These are phyloP conservation scores for Verticillium longisporum DNA, from an alignment of 2,329 filamentous ascomycete genomes.

Conservation along the genomic window DNA sequence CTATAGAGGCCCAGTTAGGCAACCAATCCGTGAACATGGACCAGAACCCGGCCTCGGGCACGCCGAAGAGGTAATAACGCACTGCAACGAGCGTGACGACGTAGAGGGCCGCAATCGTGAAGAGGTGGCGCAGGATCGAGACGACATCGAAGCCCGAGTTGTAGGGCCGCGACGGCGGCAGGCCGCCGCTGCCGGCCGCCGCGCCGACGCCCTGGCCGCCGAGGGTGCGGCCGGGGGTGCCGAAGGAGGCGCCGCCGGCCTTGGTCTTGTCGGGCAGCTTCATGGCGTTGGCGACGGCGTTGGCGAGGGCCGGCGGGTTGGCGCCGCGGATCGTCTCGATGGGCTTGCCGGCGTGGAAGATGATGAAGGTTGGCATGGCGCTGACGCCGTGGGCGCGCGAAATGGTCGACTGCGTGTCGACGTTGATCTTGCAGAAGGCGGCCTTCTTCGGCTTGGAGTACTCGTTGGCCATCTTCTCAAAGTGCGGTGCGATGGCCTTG, in stretches of 20 bases:
- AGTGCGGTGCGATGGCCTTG: conserved; percentile 85
- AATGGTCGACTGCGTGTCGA: conserved; percentile 74
- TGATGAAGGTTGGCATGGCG: conserved; percentile 91
- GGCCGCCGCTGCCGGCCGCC: conserved; percentile 14
- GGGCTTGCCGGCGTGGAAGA: conserved; percentile 71
- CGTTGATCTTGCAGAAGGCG: conserved; percentile 88
- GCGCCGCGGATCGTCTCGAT: conserved; percentile 76
- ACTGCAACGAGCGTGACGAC: conserved; percentile 55
- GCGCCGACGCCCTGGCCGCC: conserved; percentile 25
- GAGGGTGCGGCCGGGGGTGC: conserved; percentile 49
- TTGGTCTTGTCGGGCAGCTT: conserved; percentile 40
- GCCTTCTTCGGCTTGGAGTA: conserved; percentile 76
- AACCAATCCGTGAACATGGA: conserved; percentile 8
- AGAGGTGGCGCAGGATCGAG: conserved; percentile 38
- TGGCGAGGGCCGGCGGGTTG: conserved; percentile 67
- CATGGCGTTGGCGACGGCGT: conserved; percentile 66
- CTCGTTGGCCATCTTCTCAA: conserved; percentile 74
- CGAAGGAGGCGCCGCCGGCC: conserved; percentile 40
- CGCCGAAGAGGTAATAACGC: conserved; percentile 19
- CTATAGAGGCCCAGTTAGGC: conserved; percentile 21
- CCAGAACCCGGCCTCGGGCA: background rate
- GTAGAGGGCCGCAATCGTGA: conserved; percentile 55
- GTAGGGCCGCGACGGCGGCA: conserved; percentile 11
- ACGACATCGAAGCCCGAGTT: conserved; percentile 28
- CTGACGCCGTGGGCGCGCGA: conserved; percentile 71